These are phyloP conservation scores for Solanum sitiens DNA, from an alignment of 257 asterid species.

Conservation along the genomic window DNA sequence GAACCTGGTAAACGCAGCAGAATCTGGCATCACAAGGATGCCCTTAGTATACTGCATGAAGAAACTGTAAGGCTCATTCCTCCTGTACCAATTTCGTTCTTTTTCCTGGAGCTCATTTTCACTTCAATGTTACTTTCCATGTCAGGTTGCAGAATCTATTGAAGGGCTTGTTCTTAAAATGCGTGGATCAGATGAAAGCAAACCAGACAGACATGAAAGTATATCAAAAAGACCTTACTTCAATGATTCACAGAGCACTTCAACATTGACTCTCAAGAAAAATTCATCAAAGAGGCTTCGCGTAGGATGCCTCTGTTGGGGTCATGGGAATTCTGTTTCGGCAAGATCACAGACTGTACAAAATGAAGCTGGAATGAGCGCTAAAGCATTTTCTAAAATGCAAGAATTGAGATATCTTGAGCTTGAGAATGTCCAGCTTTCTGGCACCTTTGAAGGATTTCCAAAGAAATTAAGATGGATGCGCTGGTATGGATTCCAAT, in stretches of 20 bases:
- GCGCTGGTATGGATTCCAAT: conserved; percentile 1
- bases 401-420: neutral
- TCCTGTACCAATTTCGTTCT: neutral
- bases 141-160: neutral
- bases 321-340: neutral
- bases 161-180: conserved; percentile 3
- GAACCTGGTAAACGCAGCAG: conserved; percentile 5
- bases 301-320: neutral
- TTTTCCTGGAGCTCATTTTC: neutral
- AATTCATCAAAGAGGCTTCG: neutral
- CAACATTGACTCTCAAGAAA: neutral
- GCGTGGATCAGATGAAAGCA: neutral
- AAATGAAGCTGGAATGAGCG: neutral
- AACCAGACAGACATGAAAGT: neutral
- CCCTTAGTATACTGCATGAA: neutral
- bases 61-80: neutral
- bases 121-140: neutral
- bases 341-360: neutral
- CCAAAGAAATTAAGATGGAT: conserved; percentile 7
- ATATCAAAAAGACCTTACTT: neutral
- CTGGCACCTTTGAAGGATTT: conserved; percentile 1
- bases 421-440: neutral
- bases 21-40: conserved; percentile 4
- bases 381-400: neutral
- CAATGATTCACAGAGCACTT: neutral